Base-by-base conservation (phyloP, 495 filamentous ascomycete genomes). In the Hypoxylon crocopeplum region DNA sequence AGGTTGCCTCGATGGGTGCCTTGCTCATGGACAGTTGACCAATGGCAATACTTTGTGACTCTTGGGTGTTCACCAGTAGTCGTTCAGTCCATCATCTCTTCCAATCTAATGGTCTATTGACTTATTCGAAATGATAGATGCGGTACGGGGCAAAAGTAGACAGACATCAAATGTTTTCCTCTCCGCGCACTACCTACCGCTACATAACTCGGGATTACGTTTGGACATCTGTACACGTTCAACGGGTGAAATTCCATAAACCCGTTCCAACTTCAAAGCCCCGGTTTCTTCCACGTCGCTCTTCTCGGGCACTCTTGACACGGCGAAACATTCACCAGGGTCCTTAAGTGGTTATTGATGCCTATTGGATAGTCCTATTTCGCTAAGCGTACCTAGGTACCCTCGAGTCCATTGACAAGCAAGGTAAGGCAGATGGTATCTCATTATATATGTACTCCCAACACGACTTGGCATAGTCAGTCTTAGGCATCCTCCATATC, bases 71-170 rank as follows among this genome's bases (percentile, higher is more conserved):
- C n/a, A n/a, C n/a, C n/a, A n/a, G n/a, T n/a, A n/a, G n/a, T n/a
- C n/a, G n/a, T n/a, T n/a, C n/a, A n/a, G 20, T 30, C 7, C 33
- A 24, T 50, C 25, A 59, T 72, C 86, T 89, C 87, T 82, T 82
- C 82, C 82, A 76, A 87, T 88, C 86, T 88, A 88, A 88, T 88
- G 87, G 77, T 86, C 83, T 84, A 67, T 79, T 73, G 71, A 65
- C 69, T 63, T 66, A 67, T 67, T 27, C 59, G 16, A 69, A 53
- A 74, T 86, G 79, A 74, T 76, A 70, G 69, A 64, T 72, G 85
- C 82, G 87, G 88, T 88, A 90, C 85, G 89, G 88, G 77, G 82
- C 80, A 78, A 81, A 86, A 88, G 86, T 74, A 90, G 67, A 89
- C 33, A 34, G 72, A 84, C 12, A 21, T 51, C 17, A 25, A 52